Evolutionary conservation across 768 basidiomycete genomes (phyloP), one percentile per base, ranked within the genome.

Genomic region (Paxillus rubicundulus): DNA sequence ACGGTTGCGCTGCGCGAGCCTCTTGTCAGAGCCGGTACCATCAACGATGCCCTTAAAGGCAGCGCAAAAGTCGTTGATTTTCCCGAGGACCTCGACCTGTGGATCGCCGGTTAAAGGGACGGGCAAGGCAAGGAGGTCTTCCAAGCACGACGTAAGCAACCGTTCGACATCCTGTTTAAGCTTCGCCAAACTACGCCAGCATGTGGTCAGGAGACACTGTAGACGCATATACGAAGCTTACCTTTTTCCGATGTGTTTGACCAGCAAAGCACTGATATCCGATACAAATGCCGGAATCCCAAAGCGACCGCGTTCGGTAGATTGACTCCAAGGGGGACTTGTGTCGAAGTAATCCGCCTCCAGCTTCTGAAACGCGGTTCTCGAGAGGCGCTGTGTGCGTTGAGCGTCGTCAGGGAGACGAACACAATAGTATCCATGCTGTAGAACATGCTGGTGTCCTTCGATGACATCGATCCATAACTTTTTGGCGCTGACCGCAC

Each of bases 401-500:
- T 85, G 77, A 2, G 61, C 68, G 56, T 86, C 87, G 45, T 84
- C 78, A 0, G 83, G 82, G 9, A 85, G 80, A 39, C 82, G 82
- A 27, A 86, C 82, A 17, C 82, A 84, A 49, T 81, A 86, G 52
- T 86, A 87, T 7, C 86, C 79, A 47, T 82, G 82, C 34, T 60
- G 73, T 52, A 87, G 67, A 14, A 16, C 47, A 58, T 86, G 67
- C 30, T 58, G 21, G 38, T 70, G 71, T 30, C 80, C 82, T 52
- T 80, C 72, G 5, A 87, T 65, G 3, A 82, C 70, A 1, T 75
- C 70, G n/a, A 72, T 67, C 84, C 86, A 87, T 27, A 34, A 40
- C 30, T 70, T 42, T 14, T 69, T 76, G 41, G 72, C 41, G 38
- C 75, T 70, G 4, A 62, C 73, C 3, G 77, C 70, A 9, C 82